These are phyloP conservation scores for Penicillium bovifimosum DNA, from an alignment of 495 filamentous ascomycete genomes.

Conservation along the genomic window DNA sequence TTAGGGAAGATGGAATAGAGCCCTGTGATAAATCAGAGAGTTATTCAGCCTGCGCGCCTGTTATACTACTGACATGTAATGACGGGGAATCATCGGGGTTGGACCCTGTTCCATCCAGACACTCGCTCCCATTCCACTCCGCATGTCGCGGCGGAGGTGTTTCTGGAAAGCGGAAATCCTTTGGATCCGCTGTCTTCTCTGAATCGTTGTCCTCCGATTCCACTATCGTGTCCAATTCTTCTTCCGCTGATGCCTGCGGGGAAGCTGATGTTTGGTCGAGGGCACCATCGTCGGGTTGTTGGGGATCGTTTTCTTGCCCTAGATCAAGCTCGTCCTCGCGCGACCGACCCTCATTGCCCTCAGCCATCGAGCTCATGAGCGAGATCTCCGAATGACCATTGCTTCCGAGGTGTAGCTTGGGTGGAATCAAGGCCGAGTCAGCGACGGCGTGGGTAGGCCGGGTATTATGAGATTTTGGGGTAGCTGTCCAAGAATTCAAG, in stretches of 20 bases:
- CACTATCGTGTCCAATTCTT: conserved; percentile 26
- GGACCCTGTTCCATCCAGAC: conserved; percentile 52
- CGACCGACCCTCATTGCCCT: conserved; percentile 42
- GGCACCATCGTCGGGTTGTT: conserved; percentile 20
- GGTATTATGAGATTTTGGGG: not conserved
- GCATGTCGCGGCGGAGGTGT: conserved; percentile 21
- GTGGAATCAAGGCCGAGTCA: conserved; percentile 8
- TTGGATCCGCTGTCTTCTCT: conserved; percentile 14
- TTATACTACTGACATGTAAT: conserved; percentile 58
- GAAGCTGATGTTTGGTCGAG: conserved; percentile 15
- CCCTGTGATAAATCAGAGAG: conserved; percentile 52
- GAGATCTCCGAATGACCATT: conserved; percentile 41
- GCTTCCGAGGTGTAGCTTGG: conserved; percentile 22
- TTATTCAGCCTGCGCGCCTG: conserved; percentile 1
- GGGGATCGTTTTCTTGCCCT: conserved; percentile 31
- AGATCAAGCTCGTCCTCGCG: conserved; percentile 47
- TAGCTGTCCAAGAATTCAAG: too few species aligned
- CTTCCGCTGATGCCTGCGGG: conserved; percentile 20
- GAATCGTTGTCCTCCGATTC: conserved; percentile 21
- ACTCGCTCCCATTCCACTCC: conserved; percentile 22
- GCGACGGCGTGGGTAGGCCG: conserved; percentile 2
- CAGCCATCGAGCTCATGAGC: conserved; percentile 49
- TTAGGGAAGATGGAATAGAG: conserved; percentile 71
- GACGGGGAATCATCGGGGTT: conserved; percentile 88
- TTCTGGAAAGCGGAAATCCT: conserved; percentile 13